Percentiles rank a stretch among this genome's conserved stretches.
These are phyloP conservation scores for Fraxinus nigra DNA, from an alignment of 305 asterid genomes.

Conservation along the genomic window DNA sequence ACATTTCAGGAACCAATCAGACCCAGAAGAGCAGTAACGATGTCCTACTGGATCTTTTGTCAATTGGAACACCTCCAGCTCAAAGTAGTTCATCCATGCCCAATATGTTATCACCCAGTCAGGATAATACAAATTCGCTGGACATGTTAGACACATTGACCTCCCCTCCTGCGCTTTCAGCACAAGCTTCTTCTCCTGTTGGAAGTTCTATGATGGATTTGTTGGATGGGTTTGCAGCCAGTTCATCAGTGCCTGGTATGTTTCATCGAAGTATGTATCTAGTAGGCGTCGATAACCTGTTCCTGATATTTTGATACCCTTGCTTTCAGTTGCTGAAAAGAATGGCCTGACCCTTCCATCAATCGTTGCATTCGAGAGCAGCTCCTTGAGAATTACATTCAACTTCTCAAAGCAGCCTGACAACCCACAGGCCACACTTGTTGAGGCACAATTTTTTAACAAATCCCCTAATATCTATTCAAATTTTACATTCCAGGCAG, in stretches of 20 bases:
- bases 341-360: conserved; percentile 66
- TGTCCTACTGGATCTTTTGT: conserved; percentile 78
- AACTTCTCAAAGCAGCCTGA: conserved; percentile 80
- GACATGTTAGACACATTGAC: conserved; percentile 49
- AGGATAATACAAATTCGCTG: conserved; percentile 44
- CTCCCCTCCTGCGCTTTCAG: conserved; percentile 49
- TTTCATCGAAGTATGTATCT: conserved; percentile 13
- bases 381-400: conserved; percentile 65
- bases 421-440: conserved; percentile 61
- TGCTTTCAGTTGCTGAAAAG: conserved; percentile 49
- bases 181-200: conserved; percentile 36
- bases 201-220: conserved; percentile 73
- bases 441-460: conserved; percentile 75
- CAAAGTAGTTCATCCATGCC: conserved; percentile 54
- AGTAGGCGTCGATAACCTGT: not conserved
- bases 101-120: conserved; percentile 45
- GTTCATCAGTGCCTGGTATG: conserved; percentile 53
- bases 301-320: not conserved
- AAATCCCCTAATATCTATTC: conserved; percentile 59
- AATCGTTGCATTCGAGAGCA: conserved; percentile 83
- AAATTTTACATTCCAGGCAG: conserved; percentile 87
- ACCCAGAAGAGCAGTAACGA: conserved; percentile 58
- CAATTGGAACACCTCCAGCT: conserved; percentile 74
- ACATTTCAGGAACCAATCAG: conserved; percentile 56
- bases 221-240: conserved; percentile 68